Conservation (phyloP, 2,329 filamentous ascomycete genomes). For the Botryosphaeria dothidea region DNA sequence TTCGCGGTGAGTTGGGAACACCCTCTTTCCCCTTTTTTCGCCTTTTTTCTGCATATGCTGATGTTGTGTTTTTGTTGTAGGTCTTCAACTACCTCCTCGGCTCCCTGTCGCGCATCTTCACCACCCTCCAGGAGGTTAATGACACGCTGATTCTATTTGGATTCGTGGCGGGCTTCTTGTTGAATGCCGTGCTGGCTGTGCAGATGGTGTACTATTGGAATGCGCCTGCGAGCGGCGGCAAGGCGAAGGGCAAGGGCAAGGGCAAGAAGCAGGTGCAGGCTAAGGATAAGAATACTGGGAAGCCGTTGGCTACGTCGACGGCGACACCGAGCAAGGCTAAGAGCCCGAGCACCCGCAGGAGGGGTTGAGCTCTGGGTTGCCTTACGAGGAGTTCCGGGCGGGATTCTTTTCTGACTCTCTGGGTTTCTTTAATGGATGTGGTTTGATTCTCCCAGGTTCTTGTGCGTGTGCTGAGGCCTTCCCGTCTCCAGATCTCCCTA, state of each 20-base stretch:
- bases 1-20: constrained; percentile 79
- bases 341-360: constrained; percentile 57
- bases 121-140: constrained; percentile 94
- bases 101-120: constrained; percentile 93
- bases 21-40: background rate
- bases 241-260: constrained; percentile 14
- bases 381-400: background rate
- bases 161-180: constrained; percentile 80
- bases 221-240: constrained; percentile 41
- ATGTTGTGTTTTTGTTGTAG: constrained; percentile 48
- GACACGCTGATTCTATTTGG: constrained; percentile 95
- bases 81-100: constrained; percentile 98
- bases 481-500: too few relatives aligned
- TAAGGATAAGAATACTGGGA: constrained; percentile 30
- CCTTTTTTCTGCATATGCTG: background rate
- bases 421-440: background rate
- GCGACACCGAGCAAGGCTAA: constrained; percentile 44
- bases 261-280: constrained; percentile 32
- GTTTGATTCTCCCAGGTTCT: background rate
- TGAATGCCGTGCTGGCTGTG: constrained; percentile 81
- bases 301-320: constrained; percentile 42
- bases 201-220: constrained; percentile 99
- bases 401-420: background rate
- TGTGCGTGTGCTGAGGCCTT: too few relatives aligned
- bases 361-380: constrained; percentile 41